Percentiles rank a stretch among this genome's conserved stretches.
These are phyloP conservation scores for Wickerhamomyces bovis DNA, from an alignment of 805 yeast genomes.

Conservation along the genomic window DNA sequence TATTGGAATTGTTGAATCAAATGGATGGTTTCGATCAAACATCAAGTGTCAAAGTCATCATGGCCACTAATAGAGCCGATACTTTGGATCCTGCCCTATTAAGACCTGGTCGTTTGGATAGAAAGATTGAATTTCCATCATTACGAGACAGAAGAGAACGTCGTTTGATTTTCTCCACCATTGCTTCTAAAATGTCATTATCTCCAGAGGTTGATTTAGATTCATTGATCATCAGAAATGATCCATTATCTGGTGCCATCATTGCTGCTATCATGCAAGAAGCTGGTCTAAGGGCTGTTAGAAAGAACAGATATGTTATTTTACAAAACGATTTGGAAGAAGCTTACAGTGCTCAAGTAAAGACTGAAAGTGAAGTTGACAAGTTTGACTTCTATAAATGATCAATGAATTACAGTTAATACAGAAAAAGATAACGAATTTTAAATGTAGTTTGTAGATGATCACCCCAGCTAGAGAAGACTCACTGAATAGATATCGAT, in stretches of 20 bases:
- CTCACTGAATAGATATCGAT: constrained; percentile 45
- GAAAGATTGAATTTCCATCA: constrained; percentile 96
- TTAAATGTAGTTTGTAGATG: neutral
- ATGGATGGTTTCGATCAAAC: constrained; percentile 99
- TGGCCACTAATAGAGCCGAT: constrained; percentile 99
- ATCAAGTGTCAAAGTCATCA: constrained; percentile 91
- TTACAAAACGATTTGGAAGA: constrained; percentile 95
- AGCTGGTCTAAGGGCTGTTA: constrained; percentile 97
- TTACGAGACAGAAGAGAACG: constrained; percentile 97
- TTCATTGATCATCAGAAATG: constrained; percentile 89
- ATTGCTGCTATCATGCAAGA: constrained; percentile 99
- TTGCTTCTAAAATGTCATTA: constrained; percentile 94
- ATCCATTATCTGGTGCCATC: constrained; percentile 93
- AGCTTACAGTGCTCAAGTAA: constrained; percentile 95
- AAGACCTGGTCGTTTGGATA: constrained; percentile 97
- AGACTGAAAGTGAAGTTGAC: constrained; percentile 91
- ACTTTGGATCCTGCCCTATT: constrained; percentile 96
- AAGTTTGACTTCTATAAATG: constrained; percentile 95
- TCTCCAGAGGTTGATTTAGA: constrained; percentile 98
- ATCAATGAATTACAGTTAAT: neutral
- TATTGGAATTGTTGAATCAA: constrained; percentile 91
- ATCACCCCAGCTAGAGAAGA: constrained; percentile 2
- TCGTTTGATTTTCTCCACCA: constrained; percentile 90
- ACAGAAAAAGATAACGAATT: neutral
- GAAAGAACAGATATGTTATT: constrained; percentile 96